Conservation (phyloP, 208 protist genomes). For the Acanthamoeba triangularis region DNA sequence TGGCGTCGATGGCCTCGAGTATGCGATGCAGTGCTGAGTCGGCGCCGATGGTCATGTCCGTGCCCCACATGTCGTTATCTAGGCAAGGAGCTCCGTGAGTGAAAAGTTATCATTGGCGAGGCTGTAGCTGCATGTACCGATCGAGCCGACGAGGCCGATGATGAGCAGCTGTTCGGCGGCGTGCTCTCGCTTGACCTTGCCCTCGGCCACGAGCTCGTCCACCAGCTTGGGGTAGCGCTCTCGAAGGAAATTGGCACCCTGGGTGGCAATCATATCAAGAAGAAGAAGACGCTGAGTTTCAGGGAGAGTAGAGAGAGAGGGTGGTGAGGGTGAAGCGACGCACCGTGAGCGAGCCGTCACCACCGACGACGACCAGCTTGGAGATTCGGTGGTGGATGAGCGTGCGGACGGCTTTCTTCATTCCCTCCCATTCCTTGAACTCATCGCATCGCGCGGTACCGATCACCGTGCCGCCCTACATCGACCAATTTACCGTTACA, state of each 20-base stretch:
- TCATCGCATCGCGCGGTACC: slow-evolving; percentile 87
- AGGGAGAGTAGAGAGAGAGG: neutral
- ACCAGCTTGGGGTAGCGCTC: slow-evolving; percentile 82
- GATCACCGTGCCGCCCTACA: slow-evolving; percentile 88
- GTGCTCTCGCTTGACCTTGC: slow-evolving; percentile 18
- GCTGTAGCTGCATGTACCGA: slow-evolving; percentile 50
- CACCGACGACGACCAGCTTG: slow-evolving; percentile 88
- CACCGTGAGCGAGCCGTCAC: slow-evolving; percentile 88
- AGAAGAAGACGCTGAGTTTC: neutral
- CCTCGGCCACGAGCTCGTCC: slow-evolving; percentile 78
- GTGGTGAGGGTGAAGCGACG: slow-evolving; percentile 9
- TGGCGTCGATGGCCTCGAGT: slow-evolving; percentile 87
- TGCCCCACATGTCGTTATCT: slow-evolving; percentile 91
- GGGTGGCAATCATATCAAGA: neutral
- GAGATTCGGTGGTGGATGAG: slow-evolving; percentile 84
- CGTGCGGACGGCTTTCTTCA: slow-evolving; percentile 75
- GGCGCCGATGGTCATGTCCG: slow-evolving; percentile 87
- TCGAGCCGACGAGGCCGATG: slow-evolving; percentile 89
- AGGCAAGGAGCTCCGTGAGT: neutral
- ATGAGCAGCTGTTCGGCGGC: slow-evolving; percentile 70
- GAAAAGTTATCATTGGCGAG: neutral
- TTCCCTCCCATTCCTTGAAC: slow-evolving; percentile 80
- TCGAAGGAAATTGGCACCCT: slow-evolving; percentile 86
- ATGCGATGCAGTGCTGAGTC: slow-evolving; percentile 88
- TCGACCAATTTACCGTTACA: neutral